Conservation (phyloP, 352 stramenopile species). For the Phytophthora pinifolia region DNA sequence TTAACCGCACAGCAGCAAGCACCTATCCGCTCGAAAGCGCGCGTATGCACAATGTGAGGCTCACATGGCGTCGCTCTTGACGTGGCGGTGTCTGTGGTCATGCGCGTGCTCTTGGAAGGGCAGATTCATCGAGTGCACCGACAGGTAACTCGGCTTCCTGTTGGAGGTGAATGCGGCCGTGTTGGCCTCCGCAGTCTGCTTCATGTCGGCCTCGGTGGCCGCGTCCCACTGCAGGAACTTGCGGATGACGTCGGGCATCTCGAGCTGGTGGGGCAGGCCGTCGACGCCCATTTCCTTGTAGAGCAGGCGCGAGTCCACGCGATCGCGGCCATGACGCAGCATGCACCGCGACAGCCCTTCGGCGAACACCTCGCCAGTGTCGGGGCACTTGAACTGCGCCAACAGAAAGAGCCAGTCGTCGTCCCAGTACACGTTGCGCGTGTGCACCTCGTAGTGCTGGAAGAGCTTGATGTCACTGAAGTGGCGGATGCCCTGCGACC, state of each 20-base stretch:
- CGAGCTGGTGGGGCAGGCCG: constrained; percentile 37
- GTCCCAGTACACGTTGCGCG: constrained; percentile 70
- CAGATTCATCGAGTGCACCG: constrained; percentile 72
- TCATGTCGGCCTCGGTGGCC: constrained; percentile 57
- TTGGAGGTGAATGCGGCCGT: constrained; percentile 28
- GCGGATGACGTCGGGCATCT: constrained; percentile 49
- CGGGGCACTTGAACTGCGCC: constrained; percentile 65
- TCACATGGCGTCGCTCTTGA: constrained; percentile 11
- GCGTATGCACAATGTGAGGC: constrained; percentile 6
- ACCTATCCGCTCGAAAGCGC: neutral
- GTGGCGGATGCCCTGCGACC: constrained; percentile 65
- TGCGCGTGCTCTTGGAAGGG: constrained; percentile 36
- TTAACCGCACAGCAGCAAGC: too few relatives aligned
- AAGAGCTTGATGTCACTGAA: constrained; percentile 56
- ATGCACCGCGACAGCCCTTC: constrained; percentile 66
- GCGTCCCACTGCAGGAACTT: constrained; percentile 62
- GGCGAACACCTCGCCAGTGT: constrained; percentile 61
- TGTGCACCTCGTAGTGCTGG: constrained; percentile 66
- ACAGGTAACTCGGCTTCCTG: constrained; percentile 39
- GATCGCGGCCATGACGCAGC: constrained; percentile 52
- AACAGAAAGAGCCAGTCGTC: constrained; percentile 73
- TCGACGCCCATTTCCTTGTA: constrained; percentile 60
- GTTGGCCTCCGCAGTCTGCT: constrained; percentile 41
- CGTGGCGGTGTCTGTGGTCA: constrained; percentile 5
- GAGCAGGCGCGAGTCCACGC: constrained; percentile 47